These are phyloP conservation scores for Russula abietina DNA, from an alignment of 768 basidiomycete genomes.

Conservation along the genomic window DNA sequence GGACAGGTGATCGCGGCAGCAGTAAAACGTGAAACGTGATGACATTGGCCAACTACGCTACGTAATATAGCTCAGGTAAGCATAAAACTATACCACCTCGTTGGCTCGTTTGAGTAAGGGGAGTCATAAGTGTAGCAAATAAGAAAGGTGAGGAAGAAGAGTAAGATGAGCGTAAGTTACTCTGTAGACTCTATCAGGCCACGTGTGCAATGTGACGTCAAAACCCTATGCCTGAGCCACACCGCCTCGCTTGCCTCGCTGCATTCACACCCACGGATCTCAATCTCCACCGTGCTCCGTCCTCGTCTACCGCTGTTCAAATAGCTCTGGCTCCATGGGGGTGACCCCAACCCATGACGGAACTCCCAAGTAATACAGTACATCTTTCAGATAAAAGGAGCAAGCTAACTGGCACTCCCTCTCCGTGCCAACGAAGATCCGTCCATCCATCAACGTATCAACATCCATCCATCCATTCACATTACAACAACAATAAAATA, in stretches of 20 bases:
- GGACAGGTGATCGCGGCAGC: background rate
- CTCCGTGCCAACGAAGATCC: background rate
- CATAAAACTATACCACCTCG: no score
- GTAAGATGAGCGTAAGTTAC: no score
- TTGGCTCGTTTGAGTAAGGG: no score
- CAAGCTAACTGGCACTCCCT: no score
- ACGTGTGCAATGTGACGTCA: conserved; percentile 6
- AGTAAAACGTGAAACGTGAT: no score
- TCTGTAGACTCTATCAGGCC: background rate
- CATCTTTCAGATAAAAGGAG: background rate
- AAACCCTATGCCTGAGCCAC: conserved; percentile 9
- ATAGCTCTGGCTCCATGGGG: background rate
- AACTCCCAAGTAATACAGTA: background rate
- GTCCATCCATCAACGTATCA: background rate
- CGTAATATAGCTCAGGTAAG: no score
- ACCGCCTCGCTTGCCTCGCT: background rate
- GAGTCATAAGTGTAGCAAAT: no score
- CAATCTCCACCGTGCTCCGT: background rate
- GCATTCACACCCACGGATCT: background rate
- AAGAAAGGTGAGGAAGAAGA: no score
- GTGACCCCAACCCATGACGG: background rate
- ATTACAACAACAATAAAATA: no score
- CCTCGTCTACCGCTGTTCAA: background rate
- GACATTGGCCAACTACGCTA: no score
- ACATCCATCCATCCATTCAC: no score